A percentile compares a stretch with the other conserved stretches of the same genome.
These are phyloP conservation scores for Boletus patriciae DNA, from an alignment of 768 basidiomycete genomes.

Conservation along the genomic window DNA sequence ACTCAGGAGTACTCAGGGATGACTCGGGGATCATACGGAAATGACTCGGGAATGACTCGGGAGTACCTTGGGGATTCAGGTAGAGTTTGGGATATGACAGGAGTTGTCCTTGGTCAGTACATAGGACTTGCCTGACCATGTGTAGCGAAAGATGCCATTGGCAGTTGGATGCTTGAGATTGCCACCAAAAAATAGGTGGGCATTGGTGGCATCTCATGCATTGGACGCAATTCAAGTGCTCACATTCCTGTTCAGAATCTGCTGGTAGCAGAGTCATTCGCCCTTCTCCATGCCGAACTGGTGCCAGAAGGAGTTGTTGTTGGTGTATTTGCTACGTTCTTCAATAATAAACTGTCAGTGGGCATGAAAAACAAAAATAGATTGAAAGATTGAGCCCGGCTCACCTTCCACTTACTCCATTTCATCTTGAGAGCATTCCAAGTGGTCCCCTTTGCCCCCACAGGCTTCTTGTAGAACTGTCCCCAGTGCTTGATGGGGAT, in stretches of 20 bases:
- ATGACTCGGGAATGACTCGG: no score
- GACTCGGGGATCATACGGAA: no score
- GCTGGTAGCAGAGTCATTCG: neutral
- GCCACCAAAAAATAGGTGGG: neutral
- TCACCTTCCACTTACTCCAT: conserved; percentile 20
- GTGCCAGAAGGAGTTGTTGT: neutral
- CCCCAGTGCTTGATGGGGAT: conserved; percentile 20
- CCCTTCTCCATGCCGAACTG: neutral
- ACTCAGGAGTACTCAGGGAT: no score
- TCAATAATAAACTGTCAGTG: neutral
- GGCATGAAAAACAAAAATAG: no score
- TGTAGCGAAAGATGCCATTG: no score
- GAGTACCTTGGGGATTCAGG: no score
- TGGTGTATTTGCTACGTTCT: neutral
- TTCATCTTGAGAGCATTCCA: conserved; percentile 16
- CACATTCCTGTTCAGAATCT: neutral
- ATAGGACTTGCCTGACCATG: no score
- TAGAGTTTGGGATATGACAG: no score
- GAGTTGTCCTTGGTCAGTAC: no score
- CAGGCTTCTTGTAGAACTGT: no score
- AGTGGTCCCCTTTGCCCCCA: neutral
- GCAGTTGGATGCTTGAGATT: no score
- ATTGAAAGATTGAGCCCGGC: neutral
- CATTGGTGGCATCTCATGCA: neutral
- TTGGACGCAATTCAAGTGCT: neutral